Evolutionary conservation across 192 early-diverging fungal species (phyloP).

Genomic region (Neocallimastix lanati): DNA sequence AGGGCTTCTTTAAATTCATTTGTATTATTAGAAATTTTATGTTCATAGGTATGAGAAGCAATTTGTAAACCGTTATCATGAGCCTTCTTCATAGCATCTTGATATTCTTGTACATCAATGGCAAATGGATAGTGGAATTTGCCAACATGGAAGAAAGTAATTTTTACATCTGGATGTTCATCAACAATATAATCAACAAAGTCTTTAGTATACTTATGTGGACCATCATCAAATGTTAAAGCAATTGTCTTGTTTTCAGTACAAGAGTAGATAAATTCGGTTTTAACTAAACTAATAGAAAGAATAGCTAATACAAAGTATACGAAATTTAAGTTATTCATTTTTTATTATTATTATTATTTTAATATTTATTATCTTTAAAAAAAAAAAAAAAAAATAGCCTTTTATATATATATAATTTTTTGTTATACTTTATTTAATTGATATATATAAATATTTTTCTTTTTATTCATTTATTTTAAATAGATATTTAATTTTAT

Average conservation of each 20-base stretch:
- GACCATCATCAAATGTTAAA: neutral
- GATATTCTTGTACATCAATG: neutral
- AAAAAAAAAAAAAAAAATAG: too few species aligned
- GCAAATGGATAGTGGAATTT: neutral
- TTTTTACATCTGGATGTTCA: neutral
- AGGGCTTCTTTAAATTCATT: neutral
- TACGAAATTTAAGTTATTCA: neutral
- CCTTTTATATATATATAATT: too few species aligned
- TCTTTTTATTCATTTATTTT: too few species aligned
- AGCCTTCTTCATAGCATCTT: neutral
- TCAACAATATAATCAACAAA: neutral
- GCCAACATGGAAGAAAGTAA: neutral
- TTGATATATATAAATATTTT: too few species aligned
- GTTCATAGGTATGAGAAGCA: neutral
- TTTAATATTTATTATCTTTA: too few species aligned
- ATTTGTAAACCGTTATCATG: neutral
- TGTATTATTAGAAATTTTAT: neutral
- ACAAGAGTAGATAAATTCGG: neutral
- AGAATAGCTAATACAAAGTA: neutral
- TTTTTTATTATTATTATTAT: neutral
- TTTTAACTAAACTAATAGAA: neutral
- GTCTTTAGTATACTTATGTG: neutral
- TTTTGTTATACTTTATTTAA: too few species aligned
- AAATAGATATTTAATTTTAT: too few species aligned
- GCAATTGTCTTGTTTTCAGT: neutral